Evolutionary conservation across 1,284 basidiomycete genomes (phyloP).

Genomic region (Hemileia vastatrix): DNA sequence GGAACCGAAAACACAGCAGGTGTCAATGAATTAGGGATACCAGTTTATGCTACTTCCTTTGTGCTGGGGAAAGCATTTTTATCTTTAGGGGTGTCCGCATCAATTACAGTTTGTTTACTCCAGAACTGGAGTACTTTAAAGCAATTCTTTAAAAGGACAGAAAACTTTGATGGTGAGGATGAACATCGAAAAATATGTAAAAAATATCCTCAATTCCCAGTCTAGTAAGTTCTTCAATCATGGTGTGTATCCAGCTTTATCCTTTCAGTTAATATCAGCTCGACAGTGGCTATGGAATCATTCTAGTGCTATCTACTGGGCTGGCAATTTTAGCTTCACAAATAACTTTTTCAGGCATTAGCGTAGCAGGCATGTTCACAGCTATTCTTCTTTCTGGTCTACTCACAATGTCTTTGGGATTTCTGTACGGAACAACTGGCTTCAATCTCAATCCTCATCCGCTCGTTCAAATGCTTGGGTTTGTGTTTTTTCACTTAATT

Average conservation of each 20-base stretch:
- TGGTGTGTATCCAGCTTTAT: too few relatives aligned
- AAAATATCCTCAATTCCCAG: slow-evolving; percentile 18
- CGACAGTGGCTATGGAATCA: slow-evolving; percentile 20
- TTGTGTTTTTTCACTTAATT: too few relatives aligned
- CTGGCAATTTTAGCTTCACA: slow-evolving; percentile 15
- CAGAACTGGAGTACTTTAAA: slow-evolving; percentile 8
- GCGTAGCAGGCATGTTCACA: slow-evolving; percentile 2
- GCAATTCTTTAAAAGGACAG: slow-evolving; percentile 1
- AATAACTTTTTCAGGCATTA: slow-evolving; percentile 5
- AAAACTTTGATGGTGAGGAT: slow-evolving; percentile 12
- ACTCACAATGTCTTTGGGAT: slow-evolving; percentile 19
- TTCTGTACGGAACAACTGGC: slow-evolving; percentile 19
- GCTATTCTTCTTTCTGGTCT: slow-evolving; percentile 19
- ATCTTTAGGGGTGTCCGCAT: slow-evolving; percentile 12
- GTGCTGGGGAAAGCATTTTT: slow-evolving; percentile 19
- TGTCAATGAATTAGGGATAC: slow-evolving; percentile 7
- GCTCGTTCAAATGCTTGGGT: slow-evolving; percentile 24
- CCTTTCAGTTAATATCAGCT: too few relatives aligned
- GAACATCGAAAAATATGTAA: slow-evolving; percentile 13
- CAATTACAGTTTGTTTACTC: slow-evolving; percentile 11
- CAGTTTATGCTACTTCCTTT: slow-evolving; percentile 13
- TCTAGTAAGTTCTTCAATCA: slow-evolving; percentile 12
- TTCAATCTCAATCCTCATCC: slow-evolving; percentile 18
- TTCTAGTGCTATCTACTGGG: slow-evolving; percentile 2
- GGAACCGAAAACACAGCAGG: slow-evolving; percentile 15